These are phyloP conservation scores for Scheffersomyces stipitis DNA, from an alignment of 805 yeast genomes.

Conservation along the genomic window DNA sequence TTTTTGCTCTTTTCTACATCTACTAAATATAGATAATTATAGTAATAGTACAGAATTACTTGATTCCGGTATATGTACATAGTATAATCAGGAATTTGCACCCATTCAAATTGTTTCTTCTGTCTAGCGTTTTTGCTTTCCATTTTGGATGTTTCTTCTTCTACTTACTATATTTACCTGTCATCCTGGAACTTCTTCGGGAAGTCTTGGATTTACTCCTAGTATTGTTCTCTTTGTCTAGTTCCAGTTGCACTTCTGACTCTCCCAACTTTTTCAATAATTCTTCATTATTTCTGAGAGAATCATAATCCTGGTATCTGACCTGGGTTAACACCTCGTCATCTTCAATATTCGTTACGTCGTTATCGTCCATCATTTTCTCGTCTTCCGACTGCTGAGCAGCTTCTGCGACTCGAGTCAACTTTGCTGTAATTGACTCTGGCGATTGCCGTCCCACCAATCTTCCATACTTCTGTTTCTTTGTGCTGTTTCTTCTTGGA, in stretches of 20 bases:
- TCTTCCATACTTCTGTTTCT: slow-evolving; percentile 46
- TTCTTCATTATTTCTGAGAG: slow-evolving; percentile 16
- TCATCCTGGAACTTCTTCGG: neutral
- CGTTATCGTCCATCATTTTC: slow-evolving; percentile 7
- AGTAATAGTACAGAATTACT: too few relatives aligned
- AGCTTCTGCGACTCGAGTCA: neutral
- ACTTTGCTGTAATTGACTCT: neutral
- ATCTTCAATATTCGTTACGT: slow-evolving; percentile 17
- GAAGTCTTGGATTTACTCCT: neutral
- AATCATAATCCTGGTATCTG: slow-evolving; percentile 22
- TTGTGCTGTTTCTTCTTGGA: slow-evolving; percentile 46
- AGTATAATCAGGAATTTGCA: too few relatives aligned
- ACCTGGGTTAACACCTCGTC: slow-evolving; percentile 20
- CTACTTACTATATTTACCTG: neutral
- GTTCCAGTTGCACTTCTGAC: slow-evolving; percentile 1
- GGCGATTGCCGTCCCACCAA: slow-evolving; percentile 32
- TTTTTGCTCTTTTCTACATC: too few relatives aligned
- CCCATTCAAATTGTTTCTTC: too few relatives aligned
- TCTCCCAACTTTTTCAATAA: slow-evolving; percentile 16
- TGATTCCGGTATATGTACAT: too few relatives aligned
- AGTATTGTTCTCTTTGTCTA: neutral
- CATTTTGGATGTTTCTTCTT: too few relatives aligned
- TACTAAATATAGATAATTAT: too few relatives aligned
- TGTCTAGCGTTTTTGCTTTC: too few relatives aligned
- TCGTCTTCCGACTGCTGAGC: slow-evolving; percentile 2